Percentiles rank a stretch among this genome's conserved stretches.
Evolutionary conservation across 2,329 filamentous ascomycete species (phyloP).

Genomic region (Alternaria sp.): DNA sequence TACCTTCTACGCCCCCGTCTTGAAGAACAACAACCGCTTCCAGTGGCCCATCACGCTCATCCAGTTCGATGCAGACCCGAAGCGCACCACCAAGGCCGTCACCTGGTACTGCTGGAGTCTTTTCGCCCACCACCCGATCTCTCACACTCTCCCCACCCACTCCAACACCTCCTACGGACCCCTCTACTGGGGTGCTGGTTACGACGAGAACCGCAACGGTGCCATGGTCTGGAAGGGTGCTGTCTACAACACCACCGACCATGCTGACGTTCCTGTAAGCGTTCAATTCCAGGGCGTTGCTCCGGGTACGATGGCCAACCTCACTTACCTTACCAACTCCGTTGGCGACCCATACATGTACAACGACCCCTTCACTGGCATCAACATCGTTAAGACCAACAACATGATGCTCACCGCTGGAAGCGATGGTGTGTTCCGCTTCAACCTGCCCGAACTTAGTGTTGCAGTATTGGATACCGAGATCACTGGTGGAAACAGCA

Average conservation of each 20-base stretch:
- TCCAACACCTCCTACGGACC: conserved; percentile 50
- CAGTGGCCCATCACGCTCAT: conserved; percentile 50
- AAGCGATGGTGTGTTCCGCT: conserved; percentile 57
- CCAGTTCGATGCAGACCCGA: conserved; percentile 50
- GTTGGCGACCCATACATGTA: conserved; percentile 47
- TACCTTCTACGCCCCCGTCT: conserved; percentile 46
- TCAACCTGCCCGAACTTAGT: conserved; percentile 61
- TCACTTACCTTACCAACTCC: conserved; percentile 55
- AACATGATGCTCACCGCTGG: conserved; percentile 35
- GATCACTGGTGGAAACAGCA: conserved; percentile 1
- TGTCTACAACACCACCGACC: conserved; percentile 56
- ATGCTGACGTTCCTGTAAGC: conserved; percentile 24
- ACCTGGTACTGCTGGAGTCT: conserved; percentile 49
- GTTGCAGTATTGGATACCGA: conserved; percentile 61
- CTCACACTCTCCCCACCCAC: conserved; percentile 51
- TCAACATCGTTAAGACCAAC: conserved; percentile 47
- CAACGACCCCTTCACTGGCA: conserved; percentile 56
- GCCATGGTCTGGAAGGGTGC: conserved; percentile 54
- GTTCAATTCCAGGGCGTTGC: conserved; percentile 39
- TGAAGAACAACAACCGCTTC: conserved; percentile 45
- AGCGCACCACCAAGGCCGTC: conserved; percentile 34
- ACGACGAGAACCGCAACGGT: conserved; percentile 35
- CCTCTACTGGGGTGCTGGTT: conserved; percentile 55
- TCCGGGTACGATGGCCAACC: conserved; percentile 31
- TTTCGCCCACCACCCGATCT: conserved; percentile 52